These are phyloP conservation scores for Fusarium sulawesiense DNA, from an alignment of 2,329 filamentous ascomycete species.

Conservation along the genomic window DNA sequence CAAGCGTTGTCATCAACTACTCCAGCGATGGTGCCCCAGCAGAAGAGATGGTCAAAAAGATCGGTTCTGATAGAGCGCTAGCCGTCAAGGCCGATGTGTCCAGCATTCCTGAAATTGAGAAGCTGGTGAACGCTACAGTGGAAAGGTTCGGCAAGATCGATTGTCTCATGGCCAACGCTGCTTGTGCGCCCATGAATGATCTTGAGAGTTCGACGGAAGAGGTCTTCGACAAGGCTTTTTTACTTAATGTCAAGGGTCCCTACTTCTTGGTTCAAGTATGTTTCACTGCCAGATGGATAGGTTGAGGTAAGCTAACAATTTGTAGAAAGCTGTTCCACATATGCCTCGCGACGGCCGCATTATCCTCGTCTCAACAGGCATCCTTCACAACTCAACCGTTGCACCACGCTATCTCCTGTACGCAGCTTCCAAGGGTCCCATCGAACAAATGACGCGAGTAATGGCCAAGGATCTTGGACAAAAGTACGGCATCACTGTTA, in stretches of 20 bases:
- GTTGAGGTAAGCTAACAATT: accelerated
- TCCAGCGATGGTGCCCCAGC: neutral
- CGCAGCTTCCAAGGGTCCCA: slow-evolving; percentile 6
- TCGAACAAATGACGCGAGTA: slow-evolving; percentile 18
- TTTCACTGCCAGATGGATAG: accelerated
- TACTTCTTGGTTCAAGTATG: slow-evolving; percentile 9
- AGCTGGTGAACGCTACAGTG: neutral
- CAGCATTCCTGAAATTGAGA: neutral
- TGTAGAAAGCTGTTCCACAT: slow-evolving; percentile 3
- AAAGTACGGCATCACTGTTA: slow-evolving; percentile 11
- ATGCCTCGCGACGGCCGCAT: slow-evolving; percentile 8
- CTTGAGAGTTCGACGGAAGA: slow-evolving; percentile 10
- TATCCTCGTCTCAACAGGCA: slow-evolving; percentile 11
- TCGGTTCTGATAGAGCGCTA: neutral
- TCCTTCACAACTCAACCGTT: slow-evolving; percentile 6
- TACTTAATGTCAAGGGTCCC: slow-evolving; percentile 2
- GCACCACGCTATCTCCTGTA: slow-evolving; percentile 18
- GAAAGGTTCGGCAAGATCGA: slow-evolving; percentile 17
- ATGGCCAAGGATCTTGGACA: slow-evolving; percentile 13
- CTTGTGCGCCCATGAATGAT: slow-evolving; percentile 9
- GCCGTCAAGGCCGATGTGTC: neutral
- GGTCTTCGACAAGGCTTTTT: slow-evolving; percentile 4
- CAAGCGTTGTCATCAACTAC: slow-evolving; percentile 15
- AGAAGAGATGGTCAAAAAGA: slow-evolving; percentile 1
- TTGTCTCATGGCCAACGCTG: slow-evolving; percentile 15